These are phyloP conservation scores for Xylariaceae sp. DNA, from an alignment of 2,329 filamentous ascomycete genomes.

Conservation along the genomic window DNA sequence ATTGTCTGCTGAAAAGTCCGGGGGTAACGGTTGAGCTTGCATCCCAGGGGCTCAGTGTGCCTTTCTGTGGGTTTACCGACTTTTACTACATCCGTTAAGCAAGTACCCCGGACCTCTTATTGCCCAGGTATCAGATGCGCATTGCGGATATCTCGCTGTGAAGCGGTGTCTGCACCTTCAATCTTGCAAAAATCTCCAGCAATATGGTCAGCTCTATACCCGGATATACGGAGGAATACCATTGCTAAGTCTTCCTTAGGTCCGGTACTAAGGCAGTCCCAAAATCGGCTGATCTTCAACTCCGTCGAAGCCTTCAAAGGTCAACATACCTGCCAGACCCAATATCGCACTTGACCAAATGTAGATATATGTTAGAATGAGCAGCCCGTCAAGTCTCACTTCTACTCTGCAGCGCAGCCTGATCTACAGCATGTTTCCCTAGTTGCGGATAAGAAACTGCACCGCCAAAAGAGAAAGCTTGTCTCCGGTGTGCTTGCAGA, in stretches of 20 bases:
- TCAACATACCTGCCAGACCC: neutral
- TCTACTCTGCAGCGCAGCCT: neutral
- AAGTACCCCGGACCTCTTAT: neutral
- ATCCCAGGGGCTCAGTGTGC: neutral
- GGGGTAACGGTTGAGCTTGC: neutral
- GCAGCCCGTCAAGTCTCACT: neutral
- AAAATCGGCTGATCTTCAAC: constrained; percentile 3
- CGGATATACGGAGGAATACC: neutral
- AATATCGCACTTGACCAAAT: neutral
- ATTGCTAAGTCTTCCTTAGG: neutral
- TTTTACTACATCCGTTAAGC: neutral
- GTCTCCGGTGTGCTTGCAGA: neutral
- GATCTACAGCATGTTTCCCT: neutral
- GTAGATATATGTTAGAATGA: constrained; percentile 3
- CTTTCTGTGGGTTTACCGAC: neutral
- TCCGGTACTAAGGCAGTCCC: constrained; percentile 1
- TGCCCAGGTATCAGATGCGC: neutral
- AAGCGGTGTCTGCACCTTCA: neutral
- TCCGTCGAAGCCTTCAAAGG: constrained; percentile 1
- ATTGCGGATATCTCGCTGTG: neutral
- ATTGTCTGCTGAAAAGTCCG: neutral
- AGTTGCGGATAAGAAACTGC: neutral
- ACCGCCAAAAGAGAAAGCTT: constrained; percentile 2
- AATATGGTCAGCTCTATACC: neutral
- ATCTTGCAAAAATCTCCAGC: neutral